Conservation (phyloP, 2,329 filamentous ascomycete genomes). For the Aspergillus clavatus region DNA sequence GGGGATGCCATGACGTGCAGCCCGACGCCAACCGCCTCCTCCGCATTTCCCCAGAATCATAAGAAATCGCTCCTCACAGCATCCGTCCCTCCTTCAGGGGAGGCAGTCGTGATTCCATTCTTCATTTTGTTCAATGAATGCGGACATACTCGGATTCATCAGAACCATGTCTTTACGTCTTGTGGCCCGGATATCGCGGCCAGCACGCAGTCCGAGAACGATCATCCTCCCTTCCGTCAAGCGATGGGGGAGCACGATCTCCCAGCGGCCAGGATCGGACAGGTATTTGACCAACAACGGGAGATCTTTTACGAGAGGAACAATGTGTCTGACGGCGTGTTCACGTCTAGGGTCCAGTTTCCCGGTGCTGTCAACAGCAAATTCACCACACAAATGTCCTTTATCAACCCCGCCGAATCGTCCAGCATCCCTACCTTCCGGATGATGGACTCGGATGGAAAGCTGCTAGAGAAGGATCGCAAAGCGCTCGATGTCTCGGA, state of each 20-base stretch:
- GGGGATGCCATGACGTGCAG: constrained; percentile 2
- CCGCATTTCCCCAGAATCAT: constrained; percentile 8
- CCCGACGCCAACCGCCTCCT: constrained; percentile 29
- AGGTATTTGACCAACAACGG: constrained; percentile 48
- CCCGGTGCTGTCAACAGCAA: constrained; percentile 93
- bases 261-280: constrained; percentile 56
- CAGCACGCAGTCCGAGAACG: constrained; percentile 1
- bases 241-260: constrained; percentile 52
- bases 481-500: constrained; percentile 60
- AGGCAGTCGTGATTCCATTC: constrained; percentile 4
- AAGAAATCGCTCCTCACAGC: too few relatives aligned
- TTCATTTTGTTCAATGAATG: constrained; percentile 2
- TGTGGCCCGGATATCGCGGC: constrained; percentile 7
- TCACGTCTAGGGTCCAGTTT: constrained; percentile 61
- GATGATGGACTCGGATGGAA: constrained; percentile 82
- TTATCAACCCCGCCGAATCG: constrained; percentile 67
- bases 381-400: constrained; percentile 76
- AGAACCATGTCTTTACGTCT: constrained; percentile 10
- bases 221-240: constrained; percentile 13
- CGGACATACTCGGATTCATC: not conserved
- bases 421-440: constrained; percentile 85
- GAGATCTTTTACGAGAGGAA: not conserved
- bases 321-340: constrained; percentile 8
- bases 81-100: not conserved
- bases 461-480: constrained; percentile 69